A percentile compares a stretch with the other conserved stretches of the same genome.
Conservation (phyloP, 352 stramenopile species). For the Globisporangium heterothallicum region DNA sequence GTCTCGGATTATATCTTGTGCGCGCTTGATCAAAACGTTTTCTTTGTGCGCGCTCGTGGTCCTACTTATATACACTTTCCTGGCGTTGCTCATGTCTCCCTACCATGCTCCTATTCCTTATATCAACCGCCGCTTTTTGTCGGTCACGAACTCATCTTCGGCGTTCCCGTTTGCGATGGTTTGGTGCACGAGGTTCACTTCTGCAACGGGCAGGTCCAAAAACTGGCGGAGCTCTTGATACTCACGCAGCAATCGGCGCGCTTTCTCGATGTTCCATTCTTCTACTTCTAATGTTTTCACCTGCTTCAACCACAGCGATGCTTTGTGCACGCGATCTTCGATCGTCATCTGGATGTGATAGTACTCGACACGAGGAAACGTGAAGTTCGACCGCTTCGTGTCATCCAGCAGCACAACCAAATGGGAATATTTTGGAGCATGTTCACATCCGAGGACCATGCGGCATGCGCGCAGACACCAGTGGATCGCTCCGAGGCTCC, state of each 20-base stretch:
- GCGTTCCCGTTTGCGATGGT: conserved; percentile 15
- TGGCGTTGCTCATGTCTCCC: not conserved
- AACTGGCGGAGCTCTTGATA: conserved; percentile 57
- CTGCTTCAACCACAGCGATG: conserved; percentile 55
- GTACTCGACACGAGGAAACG: conserved; percentile 64
- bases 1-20: too few relatives aligned
- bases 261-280: conserved; percentile 60
- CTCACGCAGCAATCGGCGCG: conserved; percentile 32
- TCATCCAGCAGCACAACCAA: conserved; percentile 65
- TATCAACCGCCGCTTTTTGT: conserved; percentile 11
- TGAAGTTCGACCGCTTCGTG: conserved; percentile 33
- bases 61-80: conserved; percentile 8
- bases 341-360: conserved; percentile 68
- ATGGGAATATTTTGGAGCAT: conserved; percentile 60
- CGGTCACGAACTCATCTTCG: conserved; percentile 15
- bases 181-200: conserved; percentile 57
- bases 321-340: conserved; percentile 54
- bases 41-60: too few relatives aligned
- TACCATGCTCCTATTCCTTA: not conserved
- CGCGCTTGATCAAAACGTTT: too few relatives aligned
- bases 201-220: conserved; percentile 51
- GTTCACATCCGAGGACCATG: conserved; percentile 44
- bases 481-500: conserved; percentile 57
- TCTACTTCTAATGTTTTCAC: conserved; percentile 62
- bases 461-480: conserved; percentile 73